A percentile compares a stretch with the other conserved stretches of the same genome.
Conservation (phyloP, 2,329 filamentous ascomycete genomes). For the Rachicladosporium sp. region DNA sequence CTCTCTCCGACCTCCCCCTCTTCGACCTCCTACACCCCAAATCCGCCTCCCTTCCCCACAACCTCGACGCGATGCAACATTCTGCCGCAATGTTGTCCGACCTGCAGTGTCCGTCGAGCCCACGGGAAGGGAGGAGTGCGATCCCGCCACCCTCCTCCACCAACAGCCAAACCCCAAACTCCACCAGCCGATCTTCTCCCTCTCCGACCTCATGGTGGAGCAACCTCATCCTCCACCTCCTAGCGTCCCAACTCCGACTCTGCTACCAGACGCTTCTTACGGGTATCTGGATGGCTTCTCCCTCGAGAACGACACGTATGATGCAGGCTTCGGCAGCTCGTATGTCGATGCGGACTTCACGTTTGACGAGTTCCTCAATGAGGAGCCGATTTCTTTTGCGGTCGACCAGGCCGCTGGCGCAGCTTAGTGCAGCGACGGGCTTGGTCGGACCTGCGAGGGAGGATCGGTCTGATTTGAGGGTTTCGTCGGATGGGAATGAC, state of each 20-base stretch:
- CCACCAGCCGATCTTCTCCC: constrained; percentile 10
- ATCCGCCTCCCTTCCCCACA: constrained; percentile 8
- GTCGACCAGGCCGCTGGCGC: constrained; percentile 32
- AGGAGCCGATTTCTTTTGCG: constrained; percentile 32
- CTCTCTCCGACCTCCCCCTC: constrained; percentile 11
- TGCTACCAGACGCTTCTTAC: constrained; percentile 21
- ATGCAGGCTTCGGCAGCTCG: constrained; percentile 20
- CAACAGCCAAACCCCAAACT: constrained; percentile 5
- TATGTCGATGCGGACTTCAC: constrained; percentile 20
- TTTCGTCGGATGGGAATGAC: too few relatives aligned
- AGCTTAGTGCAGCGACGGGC: constrained; percentile 35
- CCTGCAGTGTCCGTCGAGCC: constrained; percentile 95
- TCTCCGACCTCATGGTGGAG: constrained; percentile 13
- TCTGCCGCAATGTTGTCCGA: constrained; percentile 99
- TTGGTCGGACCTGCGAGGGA: constrained; percentile 10
- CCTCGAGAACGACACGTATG: constrained; percentile 23
- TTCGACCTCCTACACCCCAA: constrained; percentile 16
- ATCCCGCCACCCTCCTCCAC: constrained; percentile 7
- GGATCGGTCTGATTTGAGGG: too few relatives aligned
- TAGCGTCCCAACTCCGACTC: constrained; percentile 20
- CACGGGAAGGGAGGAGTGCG: constrained; percentile 13
- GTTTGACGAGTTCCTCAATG: constrained; percentile 27
- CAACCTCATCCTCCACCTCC: constrained; percentile 20
- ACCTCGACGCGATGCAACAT: constrained; percentile 75
- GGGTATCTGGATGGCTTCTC: constrained; percentile 24